These are phyloP conservation scores for Apiotrichum gracile DNA, from an alignment of 1,284 basidiomycete species.

Conservation along the genomic window DNA sequence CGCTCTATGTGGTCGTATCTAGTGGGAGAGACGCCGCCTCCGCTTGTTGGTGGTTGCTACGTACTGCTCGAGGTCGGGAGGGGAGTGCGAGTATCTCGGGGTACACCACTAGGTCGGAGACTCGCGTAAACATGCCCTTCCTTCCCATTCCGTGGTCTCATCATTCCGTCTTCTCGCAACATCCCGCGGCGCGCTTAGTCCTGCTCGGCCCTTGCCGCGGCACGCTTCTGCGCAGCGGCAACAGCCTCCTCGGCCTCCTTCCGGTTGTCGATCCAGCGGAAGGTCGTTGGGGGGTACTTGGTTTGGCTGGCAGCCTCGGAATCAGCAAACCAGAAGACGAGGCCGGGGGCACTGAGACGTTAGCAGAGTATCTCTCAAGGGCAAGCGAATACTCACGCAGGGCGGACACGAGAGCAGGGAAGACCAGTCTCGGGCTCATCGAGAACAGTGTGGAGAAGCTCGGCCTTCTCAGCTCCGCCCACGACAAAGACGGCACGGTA, in stretches of 20 bases:
- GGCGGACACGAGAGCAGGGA: slow-evolving; percentile 77
- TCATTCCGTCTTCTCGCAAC: too few species aligned
- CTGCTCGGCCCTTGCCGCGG: slow-evolving; percentile 24
- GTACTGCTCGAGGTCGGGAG: too few species aligned
- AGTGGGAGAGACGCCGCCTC: too few species aligned
- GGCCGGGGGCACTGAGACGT: slow-evolving; percentile 59
- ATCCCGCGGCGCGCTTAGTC: too few species aligned
- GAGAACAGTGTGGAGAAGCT: slow-evolving; percentile 69
- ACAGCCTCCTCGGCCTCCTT: slow-evolving; percentile 47
- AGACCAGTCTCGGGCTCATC: slow-evolving; percentile 76
- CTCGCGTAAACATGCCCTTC: too few species aligned
- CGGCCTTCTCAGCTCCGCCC: slow-evolving; percentile 75
- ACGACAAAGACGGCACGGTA: slow-evolving; percentile 83
- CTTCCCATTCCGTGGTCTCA: too few species aligned
- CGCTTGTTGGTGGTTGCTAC: too few species aligned
- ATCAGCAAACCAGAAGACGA: slow-evolving; percentile 89
- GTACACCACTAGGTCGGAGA: too few species aligned
- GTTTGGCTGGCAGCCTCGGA: slow-evolving; percentile 58
- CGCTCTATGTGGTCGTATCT: background rate
- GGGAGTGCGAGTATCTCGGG: too few species aligned
- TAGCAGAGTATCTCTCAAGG: background rate
- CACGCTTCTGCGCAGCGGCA: slow-evolving; percentile 32
- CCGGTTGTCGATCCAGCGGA: slow-evolving; percentile 47
- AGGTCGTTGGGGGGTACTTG: slow-evolving; percentile 41
- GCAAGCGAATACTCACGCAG: slow-evolving; percentile 48